Conservation (phyloP, 352 stramenopile genomes). For the Globisporangium middletonii region DNA sequence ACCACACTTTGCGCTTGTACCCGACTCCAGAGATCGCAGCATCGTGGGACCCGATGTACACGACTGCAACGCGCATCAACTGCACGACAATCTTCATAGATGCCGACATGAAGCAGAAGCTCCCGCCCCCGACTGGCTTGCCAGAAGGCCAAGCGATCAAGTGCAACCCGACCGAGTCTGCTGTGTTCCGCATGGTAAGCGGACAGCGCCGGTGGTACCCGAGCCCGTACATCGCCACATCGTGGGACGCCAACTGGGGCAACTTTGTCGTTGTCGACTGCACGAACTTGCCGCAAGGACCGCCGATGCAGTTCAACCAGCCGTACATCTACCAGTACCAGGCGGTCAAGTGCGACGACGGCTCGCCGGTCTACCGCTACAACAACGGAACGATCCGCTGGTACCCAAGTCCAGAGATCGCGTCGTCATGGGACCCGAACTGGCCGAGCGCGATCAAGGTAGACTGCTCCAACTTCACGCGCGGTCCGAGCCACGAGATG, state of each 20-base stretch:
- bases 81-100: slow-evolving; percentile 1
- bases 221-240: slow-evolving; percentile 14
- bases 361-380: slow-evolving; percentile 12
- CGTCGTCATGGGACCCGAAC: slow-evolving; percentile 20
- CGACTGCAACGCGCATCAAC: slow-evolving; percentile 9
- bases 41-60: slow-evolving; percentile 18
- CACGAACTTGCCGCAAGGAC: slow-evolving; percentile 5
- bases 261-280: slow-evolving; percentile 14
- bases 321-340: slow-evolving; percentile 1
- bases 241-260: slow-evolving; percentile 17
- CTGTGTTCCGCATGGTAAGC: slow-evolving; percentile 11
- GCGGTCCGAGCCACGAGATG: slow-evolving; percentile 1
- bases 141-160: slow-evolving; percentile 13
- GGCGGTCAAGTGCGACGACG: slow-evolving; percentile 15
- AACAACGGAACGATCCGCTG: slow-evolving; percentile 9
- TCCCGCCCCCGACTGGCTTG: slow-evolving; percentile 1
- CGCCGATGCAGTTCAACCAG: slow-evolving; percentile 7
- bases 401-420: slow-evolving; percentile 16
- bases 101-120: slow-evolving; percentile 7
- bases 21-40: slow-evolving; percentile 11
- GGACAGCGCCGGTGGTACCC: slow-evolving; percentile 18
- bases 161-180: background rate
- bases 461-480: slow-evolving; percentile 13
- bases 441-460: slow-evolving; percentile 7
- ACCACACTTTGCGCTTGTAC: slow-evolving; percentile 9